These are phyloP conservation scores for Pyrus hybrid DNA, from an alignment of 331 rosid species.

Conservation along the genomic window DNA sequence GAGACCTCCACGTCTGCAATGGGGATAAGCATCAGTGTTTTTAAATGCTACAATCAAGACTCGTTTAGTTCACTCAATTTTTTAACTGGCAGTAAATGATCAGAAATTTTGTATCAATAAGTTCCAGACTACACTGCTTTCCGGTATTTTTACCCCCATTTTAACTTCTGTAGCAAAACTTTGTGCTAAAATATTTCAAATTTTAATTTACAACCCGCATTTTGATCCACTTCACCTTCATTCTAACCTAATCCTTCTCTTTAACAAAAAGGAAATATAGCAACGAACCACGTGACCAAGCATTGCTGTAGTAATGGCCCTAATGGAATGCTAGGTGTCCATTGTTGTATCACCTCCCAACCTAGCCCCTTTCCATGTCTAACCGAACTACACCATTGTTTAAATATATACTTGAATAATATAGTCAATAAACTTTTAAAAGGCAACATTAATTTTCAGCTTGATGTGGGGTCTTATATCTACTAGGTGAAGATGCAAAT, in stretches of 20 bases:
- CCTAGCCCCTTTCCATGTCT: not conserved
- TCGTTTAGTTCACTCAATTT: too few species aligned
- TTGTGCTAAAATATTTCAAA: not conserved
- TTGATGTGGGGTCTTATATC: not conserved
- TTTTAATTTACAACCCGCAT: not conserved
- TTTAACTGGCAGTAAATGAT: too few species aligned
- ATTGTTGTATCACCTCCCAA: not conserved
- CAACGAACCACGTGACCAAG: not conserved
- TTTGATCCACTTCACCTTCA: not conserved
- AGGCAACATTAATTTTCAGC: not conserved
- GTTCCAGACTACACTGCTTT: not conserved
- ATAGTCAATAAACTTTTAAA: not conserved
- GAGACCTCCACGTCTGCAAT: slow-evolving; percentile 95
- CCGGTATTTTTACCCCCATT: too few species aligned
- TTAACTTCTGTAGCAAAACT: not conserved
- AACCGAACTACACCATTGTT: not conserved
- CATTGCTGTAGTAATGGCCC: not conserved
- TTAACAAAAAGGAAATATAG: not conserved
- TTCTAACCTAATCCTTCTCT: not conserved
- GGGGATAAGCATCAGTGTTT: slow-evolving; percentile 13
- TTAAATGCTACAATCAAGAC: not conserved
- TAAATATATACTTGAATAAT: not conserved
- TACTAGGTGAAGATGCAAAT: not conserved
- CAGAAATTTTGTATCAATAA: not conserved
- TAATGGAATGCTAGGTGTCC: not conserved